Evolutionary conservation across 331 rosid species (phyloP), one percentile per base, ranked within the genome.

Genomic region (Malus hybrid): DNA sequence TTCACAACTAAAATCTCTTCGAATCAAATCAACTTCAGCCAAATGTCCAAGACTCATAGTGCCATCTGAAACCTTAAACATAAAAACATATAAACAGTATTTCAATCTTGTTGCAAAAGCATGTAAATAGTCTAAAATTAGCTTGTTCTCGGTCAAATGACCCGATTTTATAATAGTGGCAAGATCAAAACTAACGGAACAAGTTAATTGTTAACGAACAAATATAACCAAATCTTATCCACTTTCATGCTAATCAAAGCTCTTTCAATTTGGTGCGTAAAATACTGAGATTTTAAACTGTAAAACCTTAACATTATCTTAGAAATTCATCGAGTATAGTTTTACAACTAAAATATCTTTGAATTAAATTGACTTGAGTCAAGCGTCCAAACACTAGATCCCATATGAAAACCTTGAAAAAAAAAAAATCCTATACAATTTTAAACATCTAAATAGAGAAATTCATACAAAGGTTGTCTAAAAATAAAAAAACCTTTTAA

Each of bases 201-300:
- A 50, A 6, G 0, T 15, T 50, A 20, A 3, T 2, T 26, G 14
- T 10, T 57, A 57, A 28, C 6, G 6, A 62, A 62, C 11, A 62
- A 28, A 62, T 28, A 62, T 28, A 62, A 13, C 8, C 10, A 20
- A 69, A 68, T 28, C 1, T 46, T 1, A 46, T 7, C 10, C 1
- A 4, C 5, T 68, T 68, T 68, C 8, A 0, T 0, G 1, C 55
- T 48, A 48, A 48, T 15, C 8, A 15, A 46, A 19, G 10, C 0
- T 48, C 0, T 28, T 46, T 48, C 0, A 26, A 69, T 69, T 68
- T 68, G 36, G 2, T 2, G 28, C 2, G 0, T 0, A 28, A 15
- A 48, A 16, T 2, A 4, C 0, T 28, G 3, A 1, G 3, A 5
- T 14, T n/a, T 12, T 39, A 12, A 3, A 0, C 0, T 46, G 0